Base-by-base conservation (phyloP, 192 early-diverging fungal species). In the Podila horticola region DNA sequence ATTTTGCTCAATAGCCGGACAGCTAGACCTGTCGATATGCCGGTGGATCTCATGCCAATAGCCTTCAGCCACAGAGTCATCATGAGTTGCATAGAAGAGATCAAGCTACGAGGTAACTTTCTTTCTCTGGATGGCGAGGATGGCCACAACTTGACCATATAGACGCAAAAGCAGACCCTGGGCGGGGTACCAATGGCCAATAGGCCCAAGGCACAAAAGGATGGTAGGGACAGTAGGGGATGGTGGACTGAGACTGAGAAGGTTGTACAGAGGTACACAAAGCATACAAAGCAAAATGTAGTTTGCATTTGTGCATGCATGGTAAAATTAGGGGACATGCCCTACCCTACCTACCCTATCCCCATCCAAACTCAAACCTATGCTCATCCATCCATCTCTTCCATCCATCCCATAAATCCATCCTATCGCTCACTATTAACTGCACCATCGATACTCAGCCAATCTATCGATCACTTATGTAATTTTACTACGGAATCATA, bases 21-120 rank as follows among this genome's bases (percentile, higher is more conserved):
- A 10, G n/a, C 52, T 22, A n/a, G 24, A 6, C 22, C 52, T 2
- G 52, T 22, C n/a, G 52, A 55, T 22, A 55, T 55, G 52, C 52
- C 52, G 0, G 38, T 79, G 64, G 76, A 79, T n/a, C 28, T 68
- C 34, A 79, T 79, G 69, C 76, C 76, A 3, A 79, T 79, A 52
- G 68, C 71, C 12, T 79, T 79, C 52, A 71, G 68, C 33, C 76
- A 79, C 41, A 57, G 52, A 29, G 76, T 79, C 34, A 79, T 79
- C 52, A 79, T 72, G 76, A 71, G 65, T 61, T 79, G 76, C 24
- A 72, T 79, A 29, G 76, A 79, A 20, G 76, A 79, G 50, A 79
- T 79, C 76, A 79, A 79, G 26, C 60, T 79, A 4, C 58, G 76
- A 79, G 76, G 76, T 79, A 72, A 48, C 19, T 13, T 45, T 28